Evolutionary conservation across 2,329 filamentous ascomycete genomes (phyloP).

Genomic region (Thielaviopsis ethacetica): DNA sequence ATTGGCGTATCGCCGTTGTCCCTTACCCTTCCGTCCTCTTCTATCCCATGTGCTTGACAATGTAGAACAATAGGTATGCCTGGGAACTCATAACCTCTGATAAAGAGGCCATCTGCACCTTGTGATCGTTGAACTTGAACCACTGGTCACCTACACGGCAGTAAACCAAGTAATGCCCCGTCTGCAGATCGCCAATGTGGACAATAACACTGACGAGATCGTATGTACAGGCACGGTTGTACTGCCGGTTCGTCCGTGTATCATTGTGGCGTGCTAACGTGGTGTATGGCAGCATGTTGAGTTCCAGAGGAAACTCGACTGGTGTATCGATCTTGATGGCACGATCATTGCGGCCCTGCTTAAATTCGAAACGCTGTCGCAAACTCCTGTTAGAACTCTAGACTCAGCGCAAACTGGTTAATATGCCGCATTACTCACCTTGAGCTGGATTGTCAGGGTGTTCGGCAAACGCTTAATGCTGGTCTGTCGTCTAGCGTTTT

Average conservation of each 20-base stretch:
- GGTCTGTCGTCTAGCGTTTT: conserved; percentile 70
- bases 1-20: background rate
- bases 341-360: conserved; percentile 44
- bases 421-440: conserved; percentile 36
- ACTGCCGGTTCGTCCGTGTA: conserved; percentile 32
- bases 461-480: conserved; percentile 75
- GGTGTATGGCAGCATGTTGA: conserved; percentile 86
- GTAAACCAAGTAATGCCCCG: conserved; percentile 85
- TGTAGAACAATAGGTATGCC: conserved; percentile 84
- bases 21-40: background rate
- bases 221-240: conserved; percentile 57
- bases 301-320: conserved; percentile 68
- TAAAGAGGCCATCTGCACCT: conserved; percentile 68
- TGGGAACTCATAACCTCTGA: conserved; percentile 74
- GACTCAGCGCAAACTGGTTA: background rate
- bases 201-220: conserved; percentile 82
- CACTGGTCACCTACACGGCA: conserved; percentile 71
- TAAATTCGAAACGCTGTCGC: conserved; percentile 55
- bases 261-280: conserved; percentile 41
- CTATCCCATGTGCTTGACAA: conserved; percentile 38
- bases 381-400: background rate
- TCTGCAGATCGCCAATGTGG: conserved; percentile 84
- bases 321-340: conserved; percentile 79
- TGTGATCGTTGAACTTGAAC: conserved; percentile 93
- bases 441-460: conserved; percentile 81